phyloP scores from a whole-genome alignment of 2,329 filamentous ascomycete species.

The Elsinoe ampelina region DNA sequence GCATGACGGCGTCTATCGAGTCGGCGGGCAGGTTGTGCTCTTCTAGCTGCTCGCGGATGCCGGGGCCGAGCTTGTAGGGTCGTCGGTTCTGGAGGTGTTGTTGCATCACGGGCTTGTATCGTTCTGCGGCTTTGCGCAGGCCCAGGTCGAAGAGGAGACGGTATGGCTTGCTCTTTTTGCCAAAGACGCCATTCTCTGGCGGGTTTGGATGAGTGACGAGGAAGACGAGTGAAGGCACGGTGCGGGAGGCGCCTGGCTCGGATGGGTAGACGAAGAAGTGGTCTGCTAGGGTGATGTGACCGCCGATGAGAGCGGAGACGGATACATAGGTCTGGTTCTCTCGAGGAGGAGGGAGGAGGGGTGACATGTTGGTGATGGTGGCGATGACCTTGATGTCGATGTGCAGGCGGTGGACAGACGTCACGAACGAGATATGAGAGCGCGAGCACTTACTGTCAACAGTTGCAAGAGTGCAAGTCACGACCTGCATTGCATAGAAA shows the following conservation, averaged over 20 bases:
- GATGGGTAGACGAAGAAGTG: conserved; percentile 38
- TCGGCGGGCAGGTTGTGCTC: conserved; percentile 27
- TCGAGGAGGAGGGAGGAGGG: background rate
- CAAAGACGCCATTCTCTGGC: background rate
- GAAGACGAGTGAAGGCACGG: conserved; percentile 46
- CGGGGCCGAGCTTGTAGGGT: conserved; percentile 37
- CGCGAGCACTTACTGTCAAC: background rate
- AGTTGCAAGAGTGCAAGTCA: background rate
- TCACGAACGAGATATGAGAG: background rate
- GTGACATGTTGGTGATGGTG: background rate
- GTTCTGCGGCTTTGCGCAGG: conserved; percentile 36
- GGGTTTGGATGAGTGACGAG: conserved; percentile 38
- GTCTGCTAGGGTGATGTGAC: conserved; percentile 39
- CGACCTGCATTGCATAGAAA: background rate
- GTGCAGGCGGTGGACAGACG: background rate
- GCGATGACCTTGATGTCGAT: background rate
- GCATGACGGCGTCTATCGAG: conserved; percentile 35
- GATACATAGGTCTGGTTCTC: conserved; percentile 6
- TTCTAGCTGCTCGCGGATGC: conserved; percentile 33
- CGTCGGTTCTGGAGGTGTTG: conserved; percentile 38
- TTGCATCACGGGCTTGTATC: conserved; percentile 38
- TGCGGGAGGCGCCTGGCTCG: conserved; percentile 34
- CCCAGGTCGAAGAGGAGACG: conserved; percentile 47
- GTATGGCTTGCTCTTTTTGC: conserved; percentile 21
- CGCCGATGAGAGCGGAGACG: conserved; percentile 12